Evolutionary conservation across 2,329 filamentous ascomycete genomes (phyloP), one percentile per base, ranked within the genome.

Genomic region (Furcasterigmium furcatum): DNA sequence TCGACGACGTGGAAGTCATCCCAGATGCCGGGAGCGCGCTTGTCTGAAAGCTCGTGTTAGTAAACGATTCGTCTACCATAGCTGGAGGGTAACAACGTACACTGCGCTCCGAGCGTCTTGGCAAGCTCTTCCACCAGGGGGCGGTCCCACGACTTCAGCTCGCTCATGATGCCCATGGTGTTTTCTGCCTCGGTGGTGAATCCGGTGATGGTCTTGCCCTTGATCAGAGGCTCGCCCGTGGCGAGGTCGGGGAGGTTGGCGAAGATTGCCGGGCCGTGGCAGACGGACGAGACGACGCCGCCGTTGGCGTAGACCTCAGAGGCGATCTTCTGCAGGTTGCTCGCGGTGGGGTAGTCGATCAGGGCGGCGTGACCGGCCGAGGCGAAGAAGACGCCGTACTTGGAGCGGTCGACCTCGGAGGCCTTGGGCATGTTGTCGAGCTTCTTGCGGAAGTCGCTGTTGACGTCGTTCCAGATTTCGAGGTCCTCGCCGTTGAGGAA

Each of bases 271-370:
- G 61, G 60, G 5, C 65, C 64, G 48, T 70, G 67, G 32, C 66
- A 46, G 38, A 75, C 72, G 10, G 68, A 63, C 8, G 66, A 59
- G 22, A 75, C 59, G 35, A 75, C 55, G 20, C 67, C 68, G 5
- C 67, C 67, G 35, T 64, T 61, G 2, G 58, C 55, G 54, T 61
- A 74, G 14, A 75, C 60, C 25, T 63, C 51, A 16, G 59, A 52
- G 2, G 69, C 71, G 43, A 74, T 65, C 9, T 55, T 56, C 48
- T 74, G 68, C 41, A 74, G 57, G 2, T 48, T 55, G 18, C 49
- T 62, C 5, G 72, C 69, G 24, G 59, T 61, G 5, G 72, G 70
- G 50, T 73, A 74, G 52, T 75, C 71, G 43, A 74, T 66, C 40
- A 74, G 51, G 3, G 70, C 61, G 1, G 72, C 72, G 46, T 74